A percentile compares a stretch with the other conserved stretches of the same genome.
These are phyloP conservation scores for Blechomonas ayalai DNA, from an alignment of 208 protist species.

Conservation along the genomic window DNA sequence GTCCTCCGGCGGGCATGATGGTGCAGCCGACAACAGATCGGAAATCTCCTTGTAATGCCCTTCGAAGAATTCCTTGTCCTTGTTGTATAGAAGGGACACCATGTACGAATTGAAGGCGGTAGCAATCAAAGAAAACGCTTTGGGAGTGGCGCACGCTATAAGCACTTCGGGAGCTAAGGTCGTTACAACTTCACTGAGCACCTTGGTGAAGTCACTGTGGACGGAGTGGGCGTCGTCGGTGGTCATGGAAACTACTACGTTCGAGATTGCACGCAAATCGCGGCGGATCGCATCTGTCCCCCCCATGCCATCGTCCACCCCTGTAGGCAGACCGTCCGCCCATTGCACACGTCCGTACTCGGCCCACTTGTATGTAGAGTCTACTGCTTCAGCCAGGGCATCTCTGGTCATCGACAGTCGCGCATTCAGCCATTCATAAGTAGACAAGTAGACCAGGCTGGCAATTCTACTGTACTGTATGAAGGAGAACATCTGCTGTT, in stretches of 20 bases:
- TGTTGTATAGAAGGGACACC: background rate
- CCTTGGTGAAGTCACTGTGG: background rate
- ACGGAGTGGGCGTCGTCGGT: background rate
- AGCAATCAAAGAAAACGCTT: background rate
- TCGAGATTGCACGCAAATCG: background rate
- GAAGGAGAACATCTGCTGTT: no score
- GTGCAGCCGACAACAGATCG: no score
- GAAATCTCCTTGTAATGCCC: no score
- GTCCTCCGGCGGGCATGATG: no score
- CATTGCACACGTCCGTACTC: background rate
- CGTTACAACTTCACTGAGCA: background rate
- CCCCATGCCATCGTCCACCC: no score
- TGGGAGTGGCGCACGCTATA: background rate
- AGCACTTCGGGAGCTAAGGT: background rate
- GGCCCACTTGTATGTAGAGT: background rate
- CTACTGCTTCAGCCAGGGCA: background rate
- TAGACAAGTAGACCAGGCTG: no score
- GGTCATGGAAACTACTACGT: background rate
- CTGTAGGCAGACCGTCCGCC: background rate
- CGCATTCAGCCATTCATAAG: background rate
- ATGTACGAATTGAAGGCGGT: background rate
- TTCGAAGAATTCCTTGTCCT: no score
- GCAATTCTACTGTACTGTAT: no score
- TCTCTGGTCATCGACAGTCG: background rate
- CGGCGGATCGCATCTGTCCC: background rate